Evolutionary conservation across 140 eudicot genomes (phyloP), one percentile per base, ranked within the genome.

Genomic region (Flaveria floridana): DNA sequence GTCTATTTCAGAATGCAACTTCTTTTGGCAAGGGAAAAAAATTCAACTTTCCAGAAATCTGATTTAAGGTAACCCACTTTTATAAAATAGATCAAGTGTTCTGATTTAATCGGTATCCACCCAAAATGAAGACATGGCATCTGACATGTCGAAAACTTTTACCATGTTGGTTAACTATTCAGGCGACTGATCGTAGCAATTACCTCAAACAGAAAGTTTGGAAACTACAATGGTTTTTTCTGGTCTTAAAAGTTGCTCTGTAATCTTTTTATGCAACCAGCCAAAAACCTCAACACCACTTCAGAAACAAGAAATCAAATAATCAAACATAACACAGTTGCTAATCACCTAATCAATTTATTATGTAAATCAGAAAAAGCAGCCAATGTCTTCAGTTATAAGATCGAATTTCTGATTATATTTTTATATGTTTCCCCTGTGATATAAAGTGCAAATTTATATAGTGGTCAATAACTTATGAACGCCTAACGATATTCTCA

Each of bases 61-160:
- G 52, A 65, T 16, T 37, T 7, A 16, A 41, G 53, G 28, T 1
- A 66, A 19, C 48, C 30, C 20, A 3, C 16, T 65, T 65, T 37
- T 3, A 15, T 7, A n/a, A 64, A 15, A 13, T 14, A 64, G 23
- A 41, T 37, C 37, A 6, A 13, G 26, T 65, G 28, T 7, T 39
- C n/a, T 65, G 52, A 61, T 34, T 64, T 30, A 34, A 64, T 64
- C 52, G 53, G 71, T 65, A 65, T 18, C 70, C 25, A 64, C 47
- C n/a, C 1, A 18, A 65, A 7, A 37, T n/a, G 70, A 65, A 7
- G 14, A 65, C 25, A 37, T 15, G 25, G n/a, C 15, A 39, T 14
- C 11, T 18, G 71, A 65, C 7, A 15, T 19, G 15, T 65, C 15
- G 28, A 41, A 8, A 65, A 16, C 30, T 65, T 28, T 16, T 26